phyloP scores from a whole-genome alignment of 352 stramenopile species.

The Globisporangium carolinianum region DNA sequence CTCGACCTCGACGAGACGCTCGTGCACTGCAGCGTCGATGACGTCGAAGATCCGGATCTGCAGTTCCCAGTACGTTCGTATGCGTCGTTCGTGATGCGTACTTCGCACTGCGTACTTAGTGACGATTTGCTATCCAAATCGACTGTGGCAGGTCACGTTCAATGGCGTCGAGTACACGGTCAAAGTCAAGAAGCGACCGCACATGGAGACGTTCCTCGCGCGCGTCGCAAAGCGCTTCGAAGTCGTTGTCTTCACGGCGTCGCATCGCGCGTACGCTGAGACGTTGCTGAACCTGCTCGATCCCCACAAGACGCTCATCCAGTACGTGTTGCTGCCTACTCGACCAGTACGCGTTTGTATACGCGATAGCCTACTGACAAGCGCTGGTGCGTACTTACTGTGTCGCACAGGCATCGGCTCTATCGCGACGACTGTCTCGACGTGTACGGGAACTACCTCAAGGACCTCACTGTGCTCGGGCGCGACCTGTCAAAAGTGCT shows the following conservation, averaged over 20 bases:
- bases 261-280: conserved; percentile 93
- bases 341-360: neutral
- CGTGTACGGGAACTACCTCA: conserved; percentile 98
- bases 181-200: conserved; percentile 95
- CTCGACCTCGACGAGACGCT: conserved; percentile 99
- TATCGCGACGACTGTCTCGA: conserved; percentile 94
- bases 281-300: conserved; percentile 97
- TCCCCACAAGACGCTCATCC: conserved; percentile 85
- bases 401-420: conserved; percentile 79
- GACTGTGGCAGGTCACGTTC: conserved; percentile 72
- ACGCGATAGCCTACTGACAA: no score
- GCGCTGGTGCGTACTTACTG: neutral
- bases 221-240: conserved; percentile 92
- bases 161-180: conserved; percentile 95
- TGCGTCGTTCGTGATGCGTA: no score
- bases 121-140: neutral
- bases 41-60: conserved; percentile 91
- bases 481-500: conserved; percentile 86
- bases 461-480: conserved; percentile 96
- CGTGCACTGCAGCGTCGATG: conserved; percentile 98
- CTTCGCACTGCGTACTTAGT: no score
- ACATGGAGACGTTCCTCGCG: conserved; percentile 94
- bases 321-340: conserved; percentile 28
- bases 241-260: conserved; percentile 99
- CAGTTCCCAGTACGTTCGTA: conserved; percentile 86